A percentile compares a stretch with the other conserved stretches of the same genome.
Conservation (phyloP, 441 rosid species). For the Geranium incanum region DNA sequence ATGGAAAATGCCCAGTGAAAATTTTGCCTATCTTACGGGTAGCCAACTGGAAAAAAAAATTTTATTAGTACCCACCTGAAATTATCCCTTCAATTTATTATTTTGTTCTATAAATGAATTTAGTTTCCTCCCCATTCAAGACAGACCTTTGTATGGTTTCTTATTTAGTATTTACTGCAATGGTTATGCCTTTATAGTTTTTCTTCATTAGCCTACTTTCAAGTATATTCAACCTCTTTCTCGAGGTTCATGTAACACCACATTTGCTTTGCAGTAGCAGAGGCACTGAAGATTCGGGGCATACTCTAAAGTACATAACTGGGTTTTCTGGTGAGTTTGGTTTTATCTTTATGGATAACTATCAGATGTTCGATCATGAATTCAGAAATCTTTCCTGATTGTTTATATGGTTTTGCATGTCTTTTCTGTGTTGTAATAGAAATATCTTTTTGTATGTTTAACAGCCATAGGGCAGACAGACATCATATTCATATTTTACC, state of each 20-base stretch:
- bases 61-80: no score
- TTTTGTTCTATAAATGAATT: constrained; percentile 2
- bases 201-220: not conserved
- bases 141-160: not conserved
- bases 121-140: not conserved
- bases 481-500: no score
- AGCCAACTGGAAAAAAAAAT: no score
- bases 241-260: not conserved
- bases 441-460: no score
- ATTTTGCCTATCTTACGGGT: no score
- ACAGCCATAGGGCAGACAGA: no score
- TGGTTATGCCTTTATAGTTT: not conserved
- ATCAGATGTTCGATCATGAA: not conserved
- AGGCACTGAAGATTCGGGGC: not conserved
- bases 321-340: not conserved
- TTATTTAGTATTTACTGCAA: not conserved
- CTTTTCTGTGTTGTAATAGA: no score
- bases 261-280: not conserved
- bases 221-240: not conserved
- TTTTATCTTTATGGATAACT: not conserved
- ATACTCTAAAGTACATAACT: not conserved
- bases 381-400: not conserved
- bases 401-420: no score
- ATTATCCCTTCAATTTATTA: no score
- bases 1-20: no score